Conservation (phyloP, 2,329 filamentous ascomycete genomes). For the Aspergillus tanneri region DNA sequence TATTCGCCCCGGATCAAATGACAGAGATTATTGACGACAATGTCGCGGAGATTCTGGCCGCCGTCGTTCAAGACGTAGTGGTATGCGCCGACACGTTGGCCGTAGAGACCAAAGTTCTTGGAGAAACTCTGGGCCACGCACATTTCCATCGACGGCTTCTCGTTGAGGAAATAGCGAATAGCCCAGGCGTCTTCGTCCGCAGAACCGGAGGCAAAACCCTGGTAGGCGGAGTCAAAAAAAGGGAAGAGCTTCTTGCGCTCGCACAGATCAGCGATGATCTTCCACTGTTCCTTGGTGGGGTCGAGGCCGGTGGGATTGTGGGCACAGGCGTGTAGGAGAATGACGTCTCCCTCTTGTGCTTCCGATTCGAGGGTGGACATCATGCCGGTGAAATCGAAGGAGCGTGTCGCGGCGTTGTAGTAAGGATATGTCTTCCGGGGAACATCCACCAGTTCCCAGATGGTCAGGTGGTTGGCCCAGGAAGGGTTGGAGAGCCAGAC, state of each 20-base stretch:
- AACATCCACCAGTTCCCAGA: slow-evolving; percentile 76
- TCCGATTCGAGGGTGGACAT: slow-evolving; percentile 85
- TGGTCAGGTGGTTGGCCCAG: slow-evolving; percentile 97
- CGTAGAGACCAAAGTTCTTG: slow-evolving; percentile 78
- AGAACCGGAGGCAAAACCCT: slow-evolving; percentile 92
- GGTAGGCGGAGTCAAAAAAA: slow-evolving; percentile 97
- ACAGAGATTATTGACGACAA: slow-evolving; percentile 40
- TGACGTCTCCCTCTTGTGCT: slow-evolving; percentile 75
- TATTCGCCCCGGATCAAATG: slow-evolving; percentile 42
- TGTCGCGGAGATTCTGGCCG: slow-evolving; percentile 28
- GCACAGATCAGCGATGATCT: slow-evolving; percentile 75
- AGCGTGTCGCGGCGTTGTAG: slow-evolving; percentile 65
- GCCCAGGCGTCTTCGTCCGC: slow-evolving; percentile 81
- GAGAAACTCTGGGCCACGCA: slow-evolving; percentile 60
- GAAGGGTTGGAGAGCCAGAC: slow-evolving; percentile 93
- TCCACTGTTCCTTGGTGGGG: slow-evolving; percentile 89
- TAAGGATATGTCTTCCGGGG: slow-evolving; percentile 83
- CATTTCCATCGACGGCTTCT: slow-evolving; percentile 67
- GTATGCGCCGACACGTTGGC: slow-evolving; percentile 91
- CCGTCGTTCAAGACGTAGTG: slow-evolving; percentile 55
- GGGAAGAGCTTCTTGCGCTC: slow-evolving; percentile 82
- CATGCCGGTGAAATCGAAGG: slow-evolving; percentile 52
- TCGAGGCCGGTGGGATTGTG: slow-evolving; percentile 98
- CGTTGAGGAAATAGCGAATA: slow-evolving; percentile 84
- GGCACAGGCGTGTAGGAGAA: slow-evolving; percentile 90